These are phyloP conservation scores for Coemansia sp. DNA, from an alignment of 192 early-diverging fungal genomes.

Conservation along the genomic window DNA sequence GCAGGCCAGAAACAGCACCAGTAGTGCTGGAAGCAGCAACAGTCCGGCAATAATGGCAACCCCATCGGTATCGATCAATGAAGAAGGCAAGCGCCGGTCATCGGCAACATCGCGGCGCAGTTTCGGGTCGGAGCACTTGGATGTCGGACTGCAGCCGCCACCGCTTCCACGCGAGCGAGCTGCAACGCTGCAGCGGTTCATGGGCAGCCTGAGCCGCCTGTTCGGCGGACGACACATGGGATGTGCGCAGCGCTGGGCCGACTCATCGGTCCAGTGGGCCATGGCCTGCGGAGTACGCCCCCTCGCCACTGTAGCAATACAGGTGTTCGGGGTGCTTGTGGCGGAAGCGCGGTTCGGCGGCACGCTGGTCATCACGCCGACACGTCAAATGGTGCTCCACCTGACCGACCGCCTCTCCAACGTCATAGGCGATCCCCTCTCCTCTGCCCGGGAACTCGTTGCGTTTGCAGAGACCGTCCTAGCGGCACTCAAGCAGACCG, in stretches of 20 bases:
- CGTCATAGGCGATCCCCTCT: constrained; percentile 44
- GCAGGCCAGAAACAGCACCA: neutral
- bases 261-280: constrained; percentile 43
- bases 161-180: constrained; percentile 21
- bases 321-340: constrained; percentile 35
- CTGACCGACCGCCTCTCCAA: constrained; percentile 50
- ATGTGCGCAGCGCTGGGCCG: constrained; percentile 42
- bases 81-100: constrained; percentile 18
- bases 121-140: constrained; percentile 11
- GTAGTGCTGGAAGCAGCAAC: neutral
- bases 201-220: constrained; percentile 35
- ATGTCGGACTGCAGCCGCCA: too few species aligned
- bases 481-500: constrained; percentile 32
- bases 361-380: constrained; percentile 34
- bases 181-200: constrained; percentile 30
- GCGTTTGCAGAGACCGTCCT: constrained; percentile 43
- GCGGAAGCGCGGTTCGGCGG: constrained; percentile 43
- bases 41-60: neutral
- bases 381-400: constrained; percentile 40
- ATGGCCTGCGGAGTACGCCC: constrained; percentile 45
- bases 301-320: constrained; percentile 28
- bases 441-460: constrained; percentile 12
- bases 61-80: too few species aligned
- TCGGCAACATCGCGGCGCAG: constrained; percentile 29
- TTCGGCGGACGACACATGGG: constrained; percentile 27